A percentile compares a stretch with the other conserved stretches of the same genome.
phyloP scores from a whole-genome alignment of 306 rosid species.

The Ceratonia siliqua region DNA sequence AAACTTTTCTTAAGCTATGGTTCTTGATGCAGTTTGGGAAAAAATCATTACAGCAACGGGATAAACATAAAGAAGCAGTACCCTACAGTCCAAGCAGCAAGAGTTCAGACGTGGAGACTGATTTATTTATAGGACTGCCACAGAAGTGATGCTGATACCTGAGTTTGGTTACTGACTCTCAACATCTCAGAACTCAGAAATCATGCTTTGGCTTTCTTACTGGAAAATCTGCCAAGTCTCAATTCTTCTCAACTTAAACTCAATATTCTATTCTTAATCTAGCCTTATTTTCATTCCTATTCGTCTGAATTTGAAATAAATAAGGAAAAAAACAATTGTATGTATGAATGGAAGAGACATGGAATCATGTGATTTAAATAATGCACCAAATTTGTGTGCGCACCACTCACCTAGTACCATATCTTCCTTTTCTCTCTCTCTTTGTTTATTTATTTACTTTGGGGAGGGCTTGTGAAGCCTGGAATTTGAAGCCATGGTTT shows the following conservation, averaged over 20 bases:
- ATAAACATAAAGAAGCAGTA: constrained; percentile 24
- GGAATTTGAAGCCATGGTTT: too few relatives aligned
- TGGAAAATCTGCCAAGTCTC: neutral
- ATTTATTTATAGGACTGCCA: constrained; percentile 57
- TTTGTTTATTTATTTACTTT: too few relatives aligned
- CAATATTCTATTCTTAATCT: neutral
- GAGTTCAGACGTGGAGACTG: constrained; percentile 45
- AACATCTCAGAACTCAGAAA: neutral
- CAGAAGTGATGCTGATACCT: constrained; percentile 25
- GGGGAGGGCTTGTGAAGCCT: too few relatives aligned
- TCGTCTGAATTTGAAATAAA: neutral
- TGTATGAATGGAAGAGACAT: neutral
- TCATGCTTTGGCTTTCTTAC: neutral
- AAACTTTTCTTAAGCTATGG: neutral
- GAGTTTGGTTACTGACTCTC: neutral
- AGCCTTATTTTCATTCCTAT: constrained; percentile 6
- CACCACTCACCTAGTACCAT: too few relatives aligned
- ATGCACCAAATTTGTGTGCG: neutral
- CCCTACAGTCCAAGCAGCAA: constrained; percentile 19
- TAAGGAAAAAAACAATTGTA: neutral
- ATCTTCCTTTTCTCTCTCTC: neutral
- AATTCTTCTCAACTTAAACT: neutral
- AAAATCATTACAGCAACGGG: constrained; percentile 18
- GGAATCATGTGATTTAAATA: neutral
- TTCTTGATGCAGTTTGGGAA: constrained; percentile 22